phyloP scores from a whole-genome alignment of 140 eudicot species.

The Cichorium intybus region DNA sequence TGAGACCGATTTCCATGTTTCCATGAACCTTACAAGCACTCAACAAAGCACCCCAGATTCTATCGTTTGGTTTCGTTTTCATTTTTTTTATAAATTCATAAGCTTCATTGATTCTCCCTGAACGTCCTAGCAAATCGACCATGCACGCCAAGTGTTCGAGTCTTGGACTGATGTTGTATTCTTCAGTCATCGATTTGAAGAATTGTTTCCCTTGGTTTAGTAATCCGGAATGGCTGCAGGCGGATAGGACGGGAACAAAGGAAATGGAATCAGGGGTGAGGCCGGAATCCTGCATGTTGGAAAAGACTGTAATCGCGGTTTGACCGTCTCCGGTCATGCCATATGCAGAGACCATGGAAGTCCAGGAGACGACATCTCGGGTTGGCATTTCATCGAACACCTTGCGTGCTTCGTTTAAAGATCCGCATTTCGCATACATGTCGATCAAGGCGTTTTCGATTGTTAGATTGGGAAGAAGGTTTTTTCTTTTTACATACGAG shows the following conservation, averaged over 20 bases:
- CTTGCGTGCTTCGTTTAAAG: conserved; percentile 51
- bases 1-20: conserved; percentile 60
- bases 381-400: conserved; percentile 56
- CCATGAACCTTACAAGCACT: conserved; percentile 72
- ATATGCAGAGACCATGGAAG: conserved; percentile 77
- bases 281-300: conserved; percentile 51
- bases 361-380: conserved; percentile 82
- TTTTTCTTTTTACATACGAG: conserved; percentile 41
- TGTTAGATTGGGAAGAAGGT: conserved; percentile 56
- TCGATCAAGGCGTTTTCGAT: conserved; percentile 74
- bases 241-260: conserved; percentile 66
- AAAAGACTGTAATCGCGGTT: conserved; percentile 52
- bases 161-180: conserved; percentile 55
- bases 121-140: conserved; percentile 75
- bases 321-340: conserved; percentile 76
- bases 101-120: conserved; percentile 73
- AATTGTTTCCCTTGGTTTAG: conserved; percentile 49
- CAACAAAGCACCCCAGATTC: conserved; percentile 79
- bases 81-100: conserved; percentile 52
- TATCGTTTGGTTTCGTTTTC: conserved; percentile 66
- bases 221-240: conserved; percentile 89
- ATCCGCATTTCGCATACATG: conserved; percentile 92
- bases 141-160: conserved; percentile 73
- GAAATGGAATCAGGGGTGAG: conserved; percentile 70
- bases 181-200: conserved; percentile 56